phyloP scores from a whole-genome alignment of 1,284 basidiomycete species.

The Fomitiporia mediterranea region DNA sequence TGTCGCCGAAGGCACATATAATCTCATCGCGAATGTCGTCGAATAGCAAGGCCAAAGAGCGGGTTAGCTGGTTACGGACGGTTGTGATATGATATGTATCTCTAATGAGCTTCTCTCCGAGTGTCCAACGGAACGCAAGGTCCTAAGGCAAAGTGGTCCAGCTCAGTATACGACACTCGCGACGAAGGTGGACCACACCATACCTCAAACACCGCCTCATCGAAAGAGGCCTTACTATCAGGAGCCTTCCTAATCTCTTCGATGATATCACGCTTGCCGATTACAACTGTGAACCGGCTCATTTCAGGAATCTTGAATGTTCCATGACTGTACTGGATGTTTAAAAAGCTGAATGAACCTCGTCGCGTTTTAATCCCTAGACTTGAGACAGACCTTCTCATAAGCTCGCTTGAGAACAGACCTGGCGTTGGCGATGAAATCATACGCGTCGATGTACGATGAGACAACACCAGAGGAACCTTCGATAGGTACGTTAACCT shows the following conservation, averaged over 20 bases:
- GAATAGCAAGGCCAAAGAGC: slow-evolving; percentile 23
- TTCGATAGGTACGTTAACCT: slow-evolving; percentile 8
- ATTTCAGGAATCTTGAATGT: slow-evolving; percentile 29
- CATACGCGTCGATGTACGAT: slow-evolving; percentile 7
- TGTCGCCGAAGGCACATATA: slow-evolving; percentile 23
- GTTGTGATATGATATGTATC: slow-evolving; percentile 25
- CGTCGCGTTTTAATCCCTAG: background rate
- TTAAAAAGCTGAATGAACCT: background rate
- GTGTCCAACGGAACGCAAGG: slow-evolving; percentile 12
- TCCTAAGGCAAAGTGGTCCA: background rate
- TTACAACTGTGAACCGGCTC: slow-evolving; percentile 28
- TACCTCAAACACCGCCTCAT: slow-evolving; percentile 27
- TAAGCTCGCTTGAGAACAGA: slow-evolving; percentile 5
- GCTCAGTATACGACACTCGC: background rate
- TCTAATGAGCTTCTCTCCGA: slow-evolving; percentile 19
- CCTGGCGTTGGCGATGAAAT: slow-evolving; percentile 8
- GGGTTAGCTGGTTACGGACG: slow-evolving; percentile 26
- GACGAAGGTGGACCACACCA: background rate
- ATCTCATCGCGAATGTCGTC: slow-evolving; percentile 28
- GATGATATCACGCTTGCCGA: slow-evolving; percentile 25
- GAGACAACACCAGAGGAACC: slow-evolving; percentile 4
- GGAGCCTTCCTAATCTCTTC: slow-evolving; percentile 33
- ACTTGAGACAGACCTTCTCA: slow-evolving; percentile 6
- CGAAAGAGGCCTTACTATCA: slow-evolving; percentile 28
- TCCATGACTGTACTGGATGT: slow-evolving; percentile 20